Percentiles rank a stretch among this genome's conserved stretches.
Conservation (phyloP, 208 protist genomes). For the Acanthamoeba polyphaga region DNA sequence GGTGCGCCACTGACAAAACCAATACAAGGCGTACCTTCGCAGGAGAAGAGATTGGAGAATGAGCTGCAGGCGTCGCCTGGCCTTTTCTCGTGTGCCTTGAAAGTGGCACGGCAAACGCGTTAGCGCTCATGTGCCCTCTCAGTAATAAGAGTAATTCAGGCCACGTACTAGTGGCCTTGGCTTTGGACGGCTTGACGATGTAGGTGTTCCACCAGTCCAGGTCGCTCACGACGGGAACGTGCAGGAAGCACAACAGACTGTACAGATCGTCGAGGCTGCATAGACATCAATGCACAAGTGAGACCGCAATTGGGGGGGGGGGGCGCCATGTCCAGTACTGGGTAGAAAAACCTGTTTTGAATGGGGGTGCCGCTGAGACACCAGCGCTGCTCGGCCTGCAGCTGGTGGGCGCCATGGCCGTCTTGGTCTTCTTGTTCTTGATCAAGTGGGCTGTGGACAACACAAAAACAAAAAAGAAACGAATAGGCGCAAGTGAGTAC, state of each 20-base stretch:
- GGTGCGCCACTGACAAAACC: not conserved
- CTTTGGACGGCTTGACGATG: too few species aligned
- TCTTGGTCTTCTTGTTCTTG: constrained; percentile 84
- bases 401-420: constrained; percentile 76
- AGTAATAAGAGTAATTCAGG: too few species aligned
- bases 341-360: constrained; percentile 83
- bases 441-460: constrained; percentile 91
- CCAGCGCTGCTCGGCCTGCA: constrained; percentile 87
- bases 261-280: constrained; percentile 41
- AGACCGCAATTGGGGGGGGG: too few species aligned
- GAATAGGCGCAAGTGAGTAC: not conserved
- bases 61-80: not conserved
- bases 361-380: constrained; percentile 90
- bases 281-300: not conserved
- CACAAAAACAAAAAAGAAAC: not conserved
- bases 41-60: not conserved
- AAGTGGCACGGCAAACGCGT: not conserved
- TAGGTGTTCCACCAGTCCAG: not conserved
- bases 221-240: not conserved
- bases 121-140: too few species aligned
- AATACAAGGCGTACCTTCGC: not conserved
- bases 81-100: not conserved
- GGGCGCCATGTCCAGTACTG: constrained; percentile 6
- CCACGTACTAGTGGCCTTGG: too few species aligned
- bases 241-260: constrained; percentile 28